Percentiles rank a stretch among this genome's conserved stretches.
phyloP scores from a whole-genome alignment of 1,284 basidiomycete genomes.

The Pyrrhoderma lamaoense region DNA sequence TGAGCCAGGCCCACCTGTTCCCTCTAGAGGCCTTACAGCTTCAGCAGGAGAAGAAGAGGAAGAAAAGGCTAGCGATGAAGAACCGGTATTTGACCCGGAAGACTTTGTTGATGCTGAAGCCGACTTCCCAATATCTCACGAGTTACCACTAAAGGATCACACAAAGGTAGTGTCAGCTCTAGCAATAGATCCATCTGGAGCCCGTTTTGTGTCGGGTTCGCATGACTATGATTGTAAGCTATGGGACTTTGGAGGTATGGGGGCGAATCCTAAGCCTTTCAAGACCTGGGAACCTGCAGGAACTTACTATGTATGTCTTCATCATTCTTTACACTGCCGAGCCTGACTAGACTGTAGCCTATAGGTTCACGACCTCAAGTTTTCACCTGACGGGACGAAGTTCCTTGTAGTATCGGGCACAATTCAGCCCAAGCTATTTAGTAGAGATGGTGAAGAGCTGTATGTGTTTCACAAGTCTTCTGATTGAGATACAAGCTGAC shows the following conservation, averaged over 20 bases:
- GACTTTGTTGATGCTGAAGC: constrained; percentile 37
- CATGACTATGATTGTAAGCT: constrained; percentile 97
- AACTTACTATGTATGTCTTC: constrained; percentile 75
- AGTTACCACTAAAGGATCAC: constrained; percentile 88
- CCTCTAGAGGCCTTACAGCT: not conserved
- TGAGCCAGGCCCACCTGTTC: constrained; percentile 10
- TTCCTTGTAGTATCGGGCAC: constrained; percentile 88
- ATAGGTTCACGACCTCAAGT: constrained; percentile 85
- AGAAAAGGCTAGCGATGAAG: constrained; percentile 25
- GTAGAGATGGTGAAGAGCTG: constrained; percentile 85
- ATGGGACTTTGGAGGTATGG: constrained; percentile 99
- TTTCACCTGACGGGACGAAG: constrained; percentile 77
- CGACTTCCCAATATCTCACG: constrained; percentile 79
- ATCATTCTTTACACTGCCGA: constrained; percentile 11
- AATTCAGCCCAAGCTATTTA: constrained; percentile 81
- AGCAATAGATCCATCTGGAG: constrained; percentile 87
- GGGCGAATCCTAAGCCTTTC: constrained; percentile 77
- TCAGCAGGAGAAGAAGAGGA: constrained; percentile 27
- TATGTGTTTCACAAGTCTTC: constrained; percentile 43
- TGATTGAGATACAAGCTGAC: constrained; percentile 1
- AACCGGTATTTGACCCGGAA: constrained; percentile 59
- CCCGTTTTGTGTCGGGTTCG: constrained; percentile 84
- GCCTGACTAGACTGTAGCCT: constrained; percentile 16
- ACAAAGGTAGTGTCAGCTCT: constrained; percentile 92
- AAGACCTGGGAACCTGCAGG: constrained; percentile 92